A percentile compares a stretch with the other conserved stretches of the same genome.
Evolutionary conservation across 495 filamentous ascomycete species (phyloP).

Genomic region (Aspergillus leporis): DNA sequence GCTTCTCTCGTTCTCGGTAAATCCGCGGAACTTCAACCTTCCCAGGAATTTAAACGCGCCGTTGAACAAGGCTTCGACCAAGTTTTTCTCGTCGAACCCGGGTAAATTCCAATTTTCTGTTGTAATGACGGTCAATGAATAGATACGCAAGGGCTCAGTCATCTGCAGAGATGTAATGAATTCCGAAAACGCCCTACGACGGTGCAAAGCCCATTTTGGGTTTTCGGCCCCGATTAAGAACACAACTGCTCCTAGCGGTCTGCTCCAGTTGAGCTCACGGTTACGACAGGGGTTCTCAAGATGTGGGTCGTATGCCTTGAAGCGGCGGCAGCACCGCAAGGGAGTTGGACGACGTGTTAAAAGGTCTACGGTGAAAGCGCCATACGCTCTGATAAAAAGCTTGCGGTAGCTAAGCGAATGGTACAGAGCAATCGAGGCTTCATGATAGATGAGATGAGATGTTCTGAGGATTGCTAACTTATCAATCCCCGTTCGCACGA

Average conservation of each 20-base stretch:
- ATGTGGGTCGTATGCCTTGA: neutral
- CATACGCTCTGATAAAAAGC: constrained; percentile 25
- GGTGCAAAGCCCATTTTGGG: constrained; percentile 11
- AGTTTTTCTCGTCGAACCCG: constrained; percentile 19
- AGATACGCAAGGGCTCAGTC: constrained; percentile 11
- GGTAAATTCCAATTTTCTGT: constrained; percentile 19
- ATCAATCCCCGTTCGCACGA: constrained; percentile 1
- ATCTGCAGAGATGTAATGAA: constrained; percentile 14
- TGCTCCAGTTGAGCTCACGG: constrained; percentile 8
- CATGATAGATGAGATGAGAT: constrained; percentile 22
- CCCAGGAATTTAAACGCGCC: constrained; percentile 19
- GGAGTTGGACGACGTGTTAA: constrained; percentile 12
- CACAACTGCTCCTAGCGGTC: constrained; percentile 14
- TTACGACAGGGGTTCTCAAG: constrained; percentile 5
- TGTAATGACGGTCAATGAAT: constrained; percentile 19
- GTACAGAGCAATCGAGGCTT: constrained; percentile 20
- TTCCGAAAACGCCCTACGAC: constrained; percentile 17
- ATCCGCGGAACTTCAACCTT: constrained; percentile 15
- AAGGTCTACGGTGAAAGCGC: constrained; percentile 11
- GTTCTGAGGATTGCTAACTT: constrained; percentile 18
- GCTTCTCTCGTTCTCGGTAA: constrained; percentile 17
- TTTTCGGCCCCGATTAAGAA: constrained; percentile 17
- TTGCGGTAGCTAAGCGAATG: constrained; percentile 35
- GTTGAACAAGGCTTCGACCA: constrained; percentile 17
- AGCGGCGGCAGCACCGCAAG: constrained; percentile 11